These are phyloP conservation scores for Skeletonema potamos DNA, from an alignment of 108 stramenopile genomes.

Conservation along the genomic window DNA sequence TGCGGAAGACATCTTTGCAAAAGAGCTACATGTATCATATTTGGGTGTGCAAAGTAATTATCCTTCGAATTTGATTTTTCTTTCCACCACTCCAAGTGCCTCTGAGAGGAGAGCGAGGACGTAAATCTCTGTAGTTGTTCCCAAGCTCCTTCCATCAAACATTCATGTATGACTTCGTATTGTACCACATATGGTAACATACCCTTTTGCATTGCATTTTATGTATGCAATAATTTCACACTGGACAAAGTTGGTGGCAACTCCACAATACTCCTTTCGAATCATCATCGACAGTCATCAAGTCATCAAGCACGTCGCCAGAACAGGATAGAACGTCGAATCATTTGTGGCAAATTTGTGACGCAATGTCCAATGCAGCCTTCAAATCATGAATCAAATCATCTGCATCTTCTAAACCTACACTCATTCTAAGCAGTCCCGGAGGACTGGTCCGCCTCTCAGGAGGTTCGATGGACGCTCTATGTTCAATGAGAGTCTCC, in stretches of 20 bases:
- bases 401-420: conserved; percentile 81
- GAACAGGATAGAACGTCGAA: neutral
- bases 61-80: too few relatives aligned
- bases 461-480: conserved; percentile 90
- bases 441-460: conserved; percentile 69
- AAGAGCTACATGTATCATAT: too few relatives aligned
- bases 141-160: neutral
- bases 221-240: neutral
- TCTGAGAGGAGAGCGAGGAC: too few relatives aligned
- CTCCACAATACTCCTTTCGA: too few relatives aligned
- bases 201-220: neutral
- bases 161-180: too few relatives aligned
- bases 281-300: too few relatives aligned
- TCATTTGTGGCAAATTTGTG: neutral
- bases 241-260: neutral
- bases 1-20: too few relatives aligned
- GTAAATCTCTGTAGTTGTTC: neutral
- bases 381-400: conserved; percentile 87
- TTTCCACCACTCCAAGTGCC: too few relatives aligned
- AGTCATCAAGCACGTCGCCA: too few relatives aligned
- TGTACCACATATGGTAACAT: too few relatives aligned
- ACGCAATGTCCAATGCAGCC: conserved; percentile 54
- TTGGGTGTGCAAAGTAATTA: too few relatives aligned
- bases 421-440: conserved; percentile 84
- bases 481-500: conserved; percentile 92